A percentile compares a stretch with the other conserved stretches of the same genome.
phyloP scores from a whole-genome alignment of 768 basidiomycete species.

The Dentipellis fragilis region DNA sequence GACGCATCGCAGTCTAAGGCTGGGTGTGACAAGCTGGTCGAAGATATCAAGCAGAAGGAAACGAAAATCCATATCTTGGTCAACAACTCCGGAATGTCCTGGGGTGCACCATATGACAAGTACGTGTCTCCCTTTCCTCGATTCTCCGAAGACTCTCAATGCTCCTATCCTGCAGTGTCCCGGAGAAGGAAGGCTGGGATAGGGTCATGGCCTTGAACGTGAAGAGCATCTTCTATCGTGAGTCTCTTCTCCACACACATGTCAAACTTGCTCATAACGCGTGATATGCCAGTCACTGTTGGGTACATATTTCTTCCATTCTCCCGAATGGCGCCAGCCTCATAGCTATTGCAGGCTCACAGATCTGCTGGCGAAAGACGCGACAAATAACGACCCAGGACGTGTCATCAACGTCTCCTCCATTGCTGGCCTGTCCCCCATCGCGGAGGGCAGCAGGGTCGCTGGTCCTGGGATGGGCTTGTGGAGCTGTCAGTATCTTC shows the following conservation, averaged over 20 bases:
- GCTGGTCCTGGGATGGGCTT: constrained; percentile 51
- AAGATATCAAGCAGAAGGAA: constrained; percentile 60
- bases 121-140: constrained; percentile 6
- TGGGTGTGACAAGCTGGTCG: constrained; percentile 66
- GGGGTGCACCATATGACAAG: constrained; percentile 63
- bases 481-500: constrained; percentile 59
- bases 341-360: constrained; percentile 29
- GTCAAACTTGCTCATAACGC: not conserved
- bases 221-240: constrained; percentile 80
- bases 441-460: constrained; percentile 35
- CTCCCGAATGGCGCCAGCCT: not conserved
- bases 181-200: constrained; percentile 83
- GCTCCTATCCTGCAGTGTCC: constrained; percentile 31
- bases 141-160: not conserved
- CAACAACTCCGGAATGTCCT: constrained; percentile 75
- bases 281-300: constrained; percentile 35
- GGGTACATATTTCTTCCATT: constrained; percentile 24
- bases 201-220: constrained; percentile 76
- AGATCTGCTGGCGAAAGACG: constrained; percentile 54
- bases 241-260: not conserved
- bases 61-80: constrained; percentile 71
- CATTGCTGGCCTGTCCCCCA: constrained; percentile 44
- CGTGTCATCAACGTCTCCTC: constrained; percentile 83
- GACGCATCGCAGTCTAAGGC: constrained; percentile 46
- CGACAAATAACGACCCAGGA: constrained; percentile 53